Evolutionary conservation across 768 basidiomycete genomes (phyloP).

Genomic region (Tubosaeta brunneosetosa): DNA sequence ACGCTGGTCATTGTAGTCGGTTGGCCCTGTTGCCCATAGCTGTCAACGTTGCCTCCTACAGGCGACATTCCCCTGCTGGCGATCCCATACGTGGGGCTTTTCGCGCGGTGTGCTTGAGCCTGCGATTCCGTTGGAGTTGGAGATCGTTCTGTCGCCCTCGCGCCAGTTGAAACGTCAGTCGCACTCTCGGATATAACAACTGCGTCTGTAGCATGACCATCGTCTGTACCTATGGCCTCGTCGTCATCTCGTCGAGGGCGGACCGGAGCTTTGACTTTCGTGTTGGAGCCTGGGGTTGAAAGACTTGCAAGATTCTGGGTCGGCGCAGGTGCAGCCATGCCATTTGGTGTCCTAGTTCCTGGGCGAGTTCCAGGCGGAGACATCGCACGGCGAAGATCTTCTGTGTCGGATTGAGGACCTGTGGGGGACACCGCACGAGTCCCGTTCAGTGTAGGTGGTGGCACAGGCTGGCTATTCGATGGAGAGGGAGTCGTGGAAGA

Average conservation of each 20-base stretch:
- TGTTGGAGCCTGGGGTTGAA: slow-evolving; percentile 24
- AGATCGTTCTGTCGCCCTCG: slow-evolving; percentile 41
- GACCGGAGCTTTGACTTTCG: slow-evolving; percentile 48
- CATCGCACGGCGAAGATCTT: slow-evolving; percentile 61
- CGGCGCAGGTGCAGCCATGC: slow-evolving; percentile 9
- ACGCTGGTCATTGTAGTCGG: slow-evolving; percentile 51
- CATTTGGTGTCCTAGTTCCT: slow-evolving; percentile 33
- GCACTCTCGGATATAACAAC: slow-evolving; percentile 39
- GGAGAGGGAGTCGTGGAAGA: slow-evolving; percentile 40
- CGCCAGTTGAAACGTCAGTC: slow-evolving; percentile 24
- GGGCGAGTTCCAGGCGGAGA: slow-evolving; percentile 55
- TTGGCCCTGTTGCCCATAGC: slow-evolving; percentile 20
- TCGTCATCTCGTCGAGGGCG: slow-evolving; percentile 46
- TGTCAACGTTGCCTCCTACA: slow-evolving; percentile 28
- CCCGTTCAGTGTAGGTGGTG: slow-evolving; percentile 28
- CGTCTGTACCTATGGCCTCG: slow-evolving; percentile 40
- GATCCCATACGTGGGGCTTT: slow-evolving; percentile 49
- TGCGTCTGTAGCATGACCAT: slow-evolving; percentile 47
- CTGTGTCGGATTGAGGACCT: slow-evolving; percentile 42
- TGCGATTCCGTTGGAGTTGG: slow-evolving; percentile 51
- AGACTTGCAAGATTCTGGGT: slow-evolving; percentile 9
- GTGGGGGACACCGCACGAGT: slow-evolving; percentile 64
- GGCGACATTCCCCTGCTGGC: slow-evolving; percentile 62
- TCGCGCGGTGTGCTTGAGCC: slow-evolving; percentile 36
- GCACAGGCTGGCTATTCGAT: slow-evolving; percentile 24